Percentiles rank a stretch among this genome's conserved stretches.
Conservation (phyloP, 176 grass and related monocot species). For the Tuctoria greenei region DNA sequence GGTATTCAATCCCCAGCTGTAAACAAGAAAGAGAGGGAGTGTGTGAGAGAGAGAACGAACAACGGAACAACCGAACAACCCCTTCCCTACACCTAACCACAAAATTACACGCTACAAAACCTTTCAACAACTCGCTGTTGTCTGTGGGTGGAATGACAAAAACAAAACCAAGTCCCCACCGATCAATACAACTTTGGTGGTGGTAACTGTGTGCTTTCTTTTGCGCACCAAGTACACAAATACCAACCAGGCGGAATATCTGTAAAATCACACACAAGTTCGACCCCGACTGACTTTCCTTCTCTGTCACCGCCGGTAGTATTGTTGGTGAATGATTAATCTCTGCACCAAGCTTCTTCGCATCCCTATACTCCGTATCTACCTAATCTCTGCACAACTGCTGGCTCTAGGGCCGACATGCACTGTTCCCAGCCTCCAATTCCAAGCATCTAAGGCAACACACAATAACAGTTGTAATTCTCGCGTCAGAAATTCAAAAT, state of each 20-base stretch:
- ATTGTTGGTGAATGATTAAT: neutral
- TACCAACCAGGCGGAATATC: no score
- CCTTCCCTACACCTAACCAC: slow-evolving; percentile 29
- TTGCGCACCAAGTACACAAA: neutral
- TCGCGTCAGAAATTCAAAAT: neutral
- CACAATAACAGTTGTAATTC: neutral
- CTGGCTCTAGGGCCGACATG: slow-evolving; percentile 72
- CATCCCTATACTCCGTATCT: slow-evolving; percentile 55
- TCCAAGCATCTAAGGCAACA: slow-evolving; percentile 66
- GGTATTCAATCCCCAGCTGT: slow-evolving; percentile 29
- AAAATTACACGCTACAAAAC: slow-evolving; percentile 17
- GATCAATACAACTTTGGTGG: slow-evolving; percentile 15
- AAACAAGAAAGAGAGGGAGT: neutral
- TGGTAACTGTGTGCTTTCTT: slow-evolving; percentile 1
- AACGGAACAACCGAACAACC: neutral
- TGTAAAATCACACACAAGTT: no score
- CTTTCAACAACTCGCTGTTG: slow-evolving; percentile 9
- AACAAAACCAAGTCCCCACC: slow-evolving; percentile 53
- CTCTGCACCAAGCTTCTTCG: neutral
- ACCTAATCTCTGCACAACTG: slow-evolving; percentile 63
- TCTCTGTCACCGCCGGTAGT: no score
- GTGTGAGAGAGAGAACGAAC: no score
- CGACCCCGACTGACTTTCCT: no score
- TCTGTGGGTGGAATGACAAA: slow-evolving; percentile 44
- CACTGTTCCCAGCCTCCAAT: slow-evolving; percentile 76